A percentile compares a stretch with the other conserved stretches of the same genome.
phyloP scores from a whole-genome alignment of 1,139 yeast species.

The Eremothecium coryli region DNA sequence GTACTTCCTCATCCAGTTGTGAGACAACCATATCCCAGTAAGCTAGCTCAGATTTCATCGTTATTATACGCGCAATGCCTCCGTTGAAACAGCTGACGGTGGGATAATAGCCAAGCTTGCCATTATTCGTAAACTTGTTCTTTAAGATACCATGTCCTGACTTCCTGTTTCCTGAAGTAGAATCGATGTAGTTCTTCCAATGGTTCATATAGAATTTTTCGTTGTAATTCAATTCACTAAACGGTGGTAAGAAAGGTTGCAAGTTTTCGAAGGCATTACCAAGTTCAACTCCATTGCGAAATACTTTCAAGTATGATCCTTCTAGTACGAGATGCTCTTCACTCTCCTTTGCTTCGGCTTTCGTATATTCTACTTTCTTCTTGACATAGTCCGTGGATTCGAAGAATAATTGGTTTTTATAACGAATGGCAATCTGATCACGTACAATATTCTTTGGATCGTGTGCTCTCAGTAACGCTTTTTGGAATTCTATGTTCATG shows the following conservation, averaged over 20 bases:
- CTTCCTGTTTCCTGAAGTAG: conserved; percentile 7
- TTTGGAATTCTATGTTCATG: conserved; percentile 23
- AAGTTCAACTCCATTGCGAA: conserved; percentile 61
- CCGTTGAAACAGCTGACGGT: conserved; percentile 75
- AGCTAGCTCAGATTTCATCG: conserved; percentile 14
- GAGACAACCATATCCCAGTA: conserved; percentile 22
- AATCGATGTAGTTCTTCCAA: conserved; percentile 27
- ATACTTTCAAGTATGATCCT: conserved; percentile 45
- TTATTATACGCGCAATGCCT: conserved; percentile 47
- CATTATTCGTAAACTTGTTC: conserved; percentile 55
- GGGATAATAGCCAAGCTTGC: conserved; percentile 83
- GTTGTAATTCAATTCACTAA: conserved; percentile 41
- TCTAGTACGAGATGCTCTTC: conserved; percentile 22
- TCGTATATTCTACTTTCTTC: conserved; percentile 37
- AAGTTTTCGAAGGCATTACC: conserved; percentile 62
- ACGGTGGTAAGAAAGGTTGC: conserved; percentile 72
- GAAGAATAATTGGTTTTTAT: conserved; percentile 66
- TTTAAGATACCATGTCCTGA: conserved; percentile 32
- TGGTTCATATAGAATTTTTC: conserved; percentile 34
- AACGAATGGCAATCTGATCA: conserved; percentile 83
- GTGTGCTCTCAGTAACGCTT: conserved; percentile 24
- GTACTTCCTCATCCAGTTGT: conserved; percentile 27
- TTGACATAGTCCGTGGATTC: conserved; percentile 82
- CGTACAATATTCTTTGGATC: conserved; percentile 38
- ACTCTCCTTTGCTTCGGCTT: conserved; percentile 20